Evolutionary conservation across 106 monocot genomes (phyloP), one percentile per base, ranked within the genome.

Genomic region (Dendrobium officinale): DNA sequence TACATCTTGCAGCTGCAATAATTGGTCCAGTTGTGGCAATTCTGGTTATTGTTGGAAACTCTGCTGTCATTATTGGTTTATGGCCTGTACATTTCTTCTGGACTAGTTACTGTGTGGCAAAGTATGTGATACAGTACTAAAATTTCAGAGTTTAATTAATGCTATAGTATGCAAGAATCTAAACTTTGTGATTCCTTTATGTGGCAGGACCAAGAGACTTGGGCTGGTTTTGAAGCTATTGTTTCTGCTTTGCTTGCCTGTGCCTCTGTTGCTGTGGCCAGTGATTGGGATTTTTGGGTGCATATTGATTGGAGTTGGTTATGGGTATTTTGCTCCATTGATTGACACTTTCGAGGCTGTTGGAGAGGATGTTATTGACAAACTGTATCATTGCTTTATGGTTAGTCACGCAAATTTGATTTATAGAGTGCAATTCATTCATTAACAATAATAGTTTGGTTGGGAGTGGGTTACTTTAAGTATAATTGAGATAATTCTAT

Each of bases 21-120:
- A 85, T 96, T 41, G 90, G 91, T 55, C 89, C 91, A 5, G 9
- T 93, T 26, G 89, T 79, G 9, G 81, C 81, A 56, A 33, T 79
- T 24, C 43, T 93, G 66, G 49, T 96, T 49, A 83, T 90, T 24
- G 18, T 86, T 19, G 96, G 96, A 55, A 96, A 85, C 75, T 82
- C 84, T 80, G 85, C 91, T 33, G 93, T 96, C 10, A 85, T 93
- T 75, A 90, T 96, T 13, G 93, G 93, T 81, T 86, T 96, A 16
- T 96, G 96, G 96, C 91, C 93, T 55, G 96, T 91, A 15, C 96
- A 96, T 88, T 87, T 87, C 79, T 55, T 96, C 45, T 93, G 96
- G 96, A 93, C 91, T 33, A 91, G 87, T 77, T 93, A 86, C 78
- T 93, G 96, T 78, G 54, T 93, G 15, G 45, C 81, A 13, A 88